phyloP scores from a whole-genome alignment of 768 basidiomycete genomes.

The Tylopilus sp. region DNA sequence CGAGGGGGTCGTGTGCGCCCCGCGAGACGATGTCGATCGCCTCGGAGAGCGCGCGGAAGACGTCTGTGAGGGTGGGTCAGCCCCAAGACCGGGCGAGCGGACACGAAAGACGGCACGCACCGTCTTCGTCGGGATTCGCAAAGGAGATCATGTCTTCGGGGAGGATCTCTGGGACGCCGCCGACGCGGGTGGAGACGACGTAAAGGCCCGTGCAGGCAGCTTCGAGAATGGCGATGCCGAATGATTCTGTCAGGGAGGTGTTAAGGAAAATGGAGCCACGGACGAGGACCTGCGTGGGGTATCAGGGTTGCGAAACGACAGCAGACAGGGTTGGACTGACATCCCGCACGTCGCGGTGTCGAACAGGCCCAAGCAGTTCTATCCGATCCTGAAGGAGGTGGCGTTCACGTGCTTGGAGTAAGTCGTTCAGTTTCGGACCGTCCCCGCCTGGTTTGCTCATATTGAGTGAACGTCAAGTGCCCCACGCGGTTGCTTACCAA shows the following conservation, averaged over 20 bases:
- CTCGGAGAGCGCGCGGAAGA: conserved; percentile 77
- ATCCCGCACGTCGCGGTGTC: conserved; percentile 76
- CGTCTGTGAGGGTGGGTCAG: conserved; percentile 48
- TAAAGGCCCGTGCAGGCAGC: conserved; percentile 94
- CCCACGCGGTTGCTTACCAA: conserved; percentile 48
- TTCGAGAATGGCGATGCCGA: conserved; percentile 96
- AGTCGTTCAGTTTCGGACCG: conserved; percentile 91
- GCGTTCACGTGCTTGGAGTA: conserved; percentile 94
- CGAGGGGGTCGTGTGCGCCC: conserved; percentile 69
- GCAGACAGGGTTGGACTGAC: conserved; percentile 39
- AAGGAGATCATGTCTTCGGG: conserved; percentile 96
- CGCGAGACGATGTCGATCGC: conserved; percentile 68
- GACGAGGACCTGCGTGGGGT: conserved; percentile 60
- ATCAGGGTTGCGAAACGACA: not conserved
- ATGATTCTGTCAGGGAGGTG: conserved; percentile 93
- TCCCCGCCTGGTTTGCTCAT: conserved; percentile 65
- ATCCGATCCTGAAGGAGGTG: conserved; percentile 87
- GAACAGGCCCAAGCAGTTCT: conserved; percentile 80
- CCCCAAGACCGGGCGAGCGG: not conserved
- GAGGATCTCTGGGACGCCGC: conserved; percentile 93
- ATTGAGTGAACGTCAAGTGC: not conserved
- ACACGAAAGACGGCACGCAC: conserved; percentile 40
- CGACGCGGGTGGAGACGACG: conserved; percentile 90
- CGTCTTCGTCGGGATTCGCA: conserved; percentile 90
- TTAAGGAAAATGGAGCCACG: conserved; percentile 92